Conservation (phyloP, 1,139 yeast species). For the Protomyces arabidopsidicola region DNA sequence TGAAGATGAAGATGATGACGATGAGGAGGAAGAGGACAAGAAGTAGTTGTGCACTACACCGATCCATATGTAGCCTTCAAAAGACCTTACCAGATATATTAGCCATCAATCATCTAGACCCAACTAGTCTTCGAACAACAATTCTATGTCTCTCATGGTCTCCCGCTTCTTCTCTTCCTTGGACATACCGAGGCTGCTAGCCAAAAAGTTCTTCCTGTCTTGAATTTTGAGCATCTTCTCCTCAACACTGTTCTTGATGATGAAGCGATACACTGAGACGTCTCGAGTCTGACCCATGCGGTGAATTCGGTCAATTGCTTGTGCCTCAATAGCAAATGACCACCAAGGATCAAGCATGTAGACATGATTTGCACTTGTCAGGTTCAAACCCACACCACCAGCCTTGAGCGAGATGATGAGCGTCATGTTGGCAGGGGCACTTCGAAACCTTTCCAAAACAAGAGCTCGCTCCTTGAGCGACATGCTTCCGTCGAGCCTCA, state of each 20-base stretch:
- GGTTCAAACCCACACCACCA: constrained; percentile 91
- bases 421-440: constrained; percentile 46
- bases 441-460: constrained; percentile 55
- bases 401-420: constrained; percentile 77
- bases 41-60: constrained; percentile 1
- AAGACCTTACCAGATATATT: neutral
- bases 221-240: constrained; percentile 85
- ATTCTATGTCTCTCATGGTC: constrained; percentile 74
- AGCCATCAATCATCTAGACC: neutral
- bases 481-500: constrained; percentile 78
- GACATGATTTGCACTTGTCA: constrained; percentile 80
- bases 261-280: constrained; percentile 74
- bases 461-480: constrained; percentile 60
- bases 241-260: constrained; percentile 80
- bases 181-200: constrained; percentile 76
- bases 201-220: constrained; percentile 75
- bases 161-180: constrained; percentile 70
- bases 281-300: constrained; percentile 73
- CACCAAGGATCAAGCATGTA: constrained; percentile 98
- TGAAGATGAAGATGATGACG: constrained; percentile 4
- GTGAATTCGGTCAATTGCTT: constrained; percentile 91
- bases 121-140: constrained; percentile 52
- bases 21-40: constrained; percentile 27
- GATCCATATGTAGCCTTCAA: neutral
- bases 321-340: constrained; percentile 91